Percentiles rank a stretch among this genome's conserved stretches.
Conservation (phyloP, 176 grass and related monocot species). For the Oryza brachyantha region DNA sequence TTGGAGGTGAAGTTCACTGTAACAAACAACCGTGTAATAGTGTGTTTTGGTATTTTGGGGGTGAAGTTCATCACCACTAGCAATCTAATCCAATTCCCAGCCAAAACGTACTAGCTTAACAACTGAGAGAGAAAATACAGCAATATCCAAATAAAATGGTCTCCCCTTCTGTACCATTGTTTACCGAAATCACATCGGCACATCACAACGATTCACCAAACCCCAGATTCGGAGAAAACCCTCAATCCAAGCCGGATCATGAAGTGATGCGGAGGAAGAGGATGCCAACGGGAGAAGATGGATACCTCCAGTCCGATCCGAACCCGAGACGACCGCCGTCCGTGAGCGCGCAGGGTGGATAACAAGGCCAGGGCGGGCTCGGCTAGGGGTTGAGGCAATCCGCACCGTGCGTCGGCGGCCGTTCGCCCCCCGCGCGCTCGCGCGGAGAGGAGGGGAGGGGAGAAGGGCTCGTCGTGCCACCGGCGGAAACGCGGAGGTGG, state of each 20-base stretch:
- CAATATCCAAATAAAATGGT: background rate
- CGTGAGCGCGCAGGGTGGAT: too few species aligned
- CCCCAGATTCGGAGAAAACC: background rate
- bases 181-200: background rate
- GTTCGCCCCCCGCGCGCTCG: too few species aligned
- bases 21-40: background rate
- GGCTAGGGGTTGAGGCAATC: too few species aligned
- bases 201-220: background rate
- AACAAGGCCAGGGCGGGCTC: too few species aligned
- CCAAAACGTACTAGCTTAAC: background rate
- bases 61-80: background rate
- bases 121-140: background rate
- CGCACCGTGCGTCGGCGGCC: too few species aligned
- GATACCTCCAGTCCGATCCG: background rate
- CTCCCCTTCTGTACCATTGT: background rate
- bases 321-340: background rate
- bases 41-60: background rate
- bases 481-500: background rate
- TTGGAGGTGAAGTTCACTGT: background rate
- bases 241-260: background rate
- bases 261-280: background rate
- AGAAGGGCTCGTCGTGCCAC: too few species aligned
- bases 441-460: too few species aligned
- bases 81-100: background rate
- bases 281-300: too few species aligned